A percentile compares a stretch with the other conserved stretches of the same genome.
Evolutionary conservation across 202 grass and related monocot genomes (phyloP).

Genomic region (Elaeis oleifera): DNA sequence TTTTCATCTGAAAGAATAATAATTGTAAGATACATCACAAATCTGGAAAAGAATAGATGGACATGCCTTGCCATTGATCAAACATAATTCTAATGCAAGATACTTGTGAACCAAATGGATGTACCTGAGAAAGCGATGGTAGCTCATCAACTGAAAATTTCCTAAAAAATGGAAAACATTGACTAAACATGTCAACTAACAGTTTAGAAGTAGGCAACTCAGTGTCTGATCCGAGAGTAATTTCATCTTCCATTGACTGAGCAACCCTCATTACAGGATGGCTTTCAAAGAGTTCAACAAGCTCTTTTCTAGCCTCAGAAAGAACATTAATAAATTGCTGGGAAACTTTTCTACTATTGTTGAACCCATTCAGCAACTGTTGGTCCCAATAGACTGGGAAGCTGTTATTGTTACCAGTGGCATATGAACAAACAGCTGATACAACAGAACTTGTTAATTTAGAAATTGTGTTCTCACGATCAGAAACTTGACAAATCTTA

Average conservation of each 20-base stretch:
- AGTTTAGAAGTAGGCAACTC: slow-evolving; percentile 44
- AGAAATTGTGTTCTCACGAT: slow-evolving; percentile 45
- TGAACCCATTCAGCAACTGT: slow-evolving; percentile 18
- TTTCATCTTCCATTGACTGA: slow-evolving; percentile 24
- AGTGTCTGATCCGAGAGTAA: slow-evolving; percentile 28
- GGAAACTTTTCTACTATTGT: slow-evolving; percentile 25
- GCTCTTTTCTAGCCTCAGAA: slow-evolving; percentile 44
- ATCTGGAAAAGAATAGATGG: not conserved
- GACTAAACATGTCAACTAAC: slow-evolving; percentile 53
- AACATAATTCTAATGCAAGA: not conserved
- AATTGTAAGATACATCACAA: slow-evolving; percentile 10
- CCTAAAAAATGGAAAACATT: slow-evolving; percentile 62
- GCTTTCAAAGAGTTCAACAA: slow-evolving; percentile 54
- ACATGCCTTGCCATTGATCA: not conserved
- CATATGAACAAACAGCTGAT: slow-evolving; percentile 56
- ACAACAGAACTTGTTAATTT: slow-evolving; percentile 49
- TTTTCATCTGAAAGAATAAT: slow-evolving; percentile 54
- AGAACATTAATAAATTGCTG: slow-evolving; percentile 32
- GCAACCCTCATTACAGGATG: slow-evolving; percentile 23
- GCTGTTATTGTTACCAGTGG: slow-evolving; percentile 30
- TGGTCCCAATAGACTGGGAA: slow-evolving; percentile 37
- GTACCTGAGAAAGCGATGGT: slow-evolving; percentile 55
- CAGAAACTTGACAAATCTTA: slow-evolving; percentile 45
- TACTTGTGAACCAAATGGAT: slow-evolving; percentile 15
- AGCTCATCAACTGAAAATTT: slow-evolving; percentile 36